phyloP scores from a whole-genome alignment of 495 filamentous ascomycete genomes.

The Filosporella fistucella region DNA sequence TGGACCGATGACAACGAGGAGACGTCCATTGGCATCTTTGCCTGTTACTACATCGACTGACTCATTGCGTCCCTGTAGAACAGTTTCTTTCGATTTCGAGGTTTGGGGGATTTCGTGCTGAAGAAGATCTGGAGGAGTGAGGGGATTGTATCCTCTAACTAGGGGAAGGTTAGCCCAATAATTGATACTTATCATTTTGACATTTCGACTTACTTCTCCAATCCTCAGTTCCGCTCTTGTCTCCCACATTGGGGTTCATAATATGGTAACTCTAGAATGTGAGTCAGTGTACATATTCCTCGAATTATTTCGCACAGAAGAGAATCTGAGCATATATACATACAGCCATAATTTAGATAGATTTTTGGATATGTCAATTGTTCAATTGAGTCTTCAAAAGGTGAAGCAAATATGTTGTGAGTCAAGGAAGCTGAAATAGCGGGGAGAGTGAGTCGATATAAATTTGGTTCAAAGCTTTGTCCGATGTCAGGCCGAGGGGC shows the following conservation, averaged over 20 bases:
- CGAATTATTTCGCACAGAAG: not conserved
- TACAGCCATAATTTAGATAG: slow-evolving; percentile 1
- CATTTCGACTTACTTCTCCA: slow-evolving; percentile 67
- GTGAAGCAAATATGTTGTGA: no score
- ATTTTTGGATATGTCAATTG: not conserved
- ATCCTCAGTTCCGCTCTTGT: slow-evolving; percentile 76
- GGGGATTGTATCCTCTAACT: slow-evolving; percentile 90
- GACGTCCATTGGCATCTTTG: slow-evolving; percentile 65
- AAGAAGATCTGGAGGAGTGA: slow-evolving; percentile 89
- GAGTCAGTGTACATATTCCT: slow-evolving; percentile 12
- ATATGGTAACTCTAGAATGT: slow-evolving; percentile 65
- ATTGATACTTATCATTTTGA: slow-evolving; percentile 3
- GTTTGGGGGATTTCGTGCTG: slow-evolving; percentile 92
- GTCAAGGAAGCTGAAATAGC: not conserved
- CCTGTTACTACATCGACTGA: slow-evolving; percentile 76
- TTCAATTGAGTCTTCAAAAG: not conserved
- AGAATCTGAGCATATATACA: not conserved
- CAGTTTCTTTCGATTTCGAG: slow-evolving; percentile 69
- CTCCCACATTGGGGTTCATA: slow-evolving; percentile 84
- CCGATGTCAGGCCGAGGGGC: not conserved
- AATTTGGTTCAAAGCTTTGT: not conserved
- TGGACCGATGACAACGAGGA: slow-evolving; percentile 91
- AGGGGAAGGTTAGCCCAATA: slow-evolving; percentile 7
- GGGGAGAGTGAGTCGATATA: not conserved
- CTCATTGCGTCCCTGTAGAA: slow-evolving; percentile 76